Evolutionary conservation across 495 filamentous ascomycete species (phyloP).

Genomic region (Aspergillus cristatus): DNA sequence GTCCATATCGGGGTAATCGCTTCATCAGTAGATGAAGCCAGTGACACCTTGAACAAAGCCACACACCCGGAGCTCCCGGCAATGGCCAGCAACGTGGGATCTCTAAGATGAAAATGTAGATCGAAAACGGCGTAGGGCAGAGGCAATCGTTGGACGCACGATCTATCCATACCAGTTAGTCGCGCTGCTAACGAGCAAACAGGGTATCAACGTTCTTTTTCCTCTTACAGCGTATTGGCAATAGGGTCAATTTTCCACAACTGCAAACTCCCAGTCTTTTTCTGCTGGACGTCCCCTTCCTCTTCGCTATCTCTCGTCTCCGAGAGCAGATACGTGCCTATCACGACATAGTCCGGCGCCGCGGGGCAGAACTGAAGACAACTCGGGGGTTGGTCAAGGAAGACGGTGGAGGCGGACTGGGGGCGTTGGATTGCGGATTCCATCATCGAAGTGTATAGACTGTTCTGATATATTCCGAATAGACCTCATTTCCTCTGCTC

Average conservation of each 20-base stretch:
- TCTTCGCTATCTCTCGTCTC: slow-evolving; percentile 27
- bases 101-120: slow-evolving; percentile 63
- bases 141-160: slow-evolving; percentile 34
- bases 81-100: slow-evolving; percentile 49
- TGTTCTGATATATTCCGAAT: too few relatives aligned
- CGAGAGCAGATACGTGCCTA: slow-evolving; percentile 81
- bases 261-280: slow-evolving; percentile 62
- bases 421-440: slow-evolving; percentile 10
- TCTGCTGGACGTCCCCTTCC: slow-evolving; percentile 36
- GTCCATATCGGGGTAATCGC: slow-evolving; percentile 27
- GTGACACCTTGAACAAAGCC: slow-evolving; percentile 45
- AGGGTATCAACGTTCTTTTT: too few relatives aligned
- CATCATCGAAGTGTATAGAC: too few relatives aligned
- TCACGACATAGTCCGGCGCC: slow-evolving; percentile 56
- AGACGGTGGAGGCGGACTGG: slow-evolving; percentile 26
- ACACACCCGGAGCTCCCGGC: slow-evolving; percentile 67
- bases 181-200: background rate
- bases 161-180: slow-evolving; percentile 13
- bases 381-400: slow-evolving; percentile 59
- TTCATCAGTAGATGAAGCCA: slow-evolving; percentile 3
- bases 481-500: too few relatives aligned
- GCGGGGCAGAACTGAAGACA: slow-evolving; percentile 73
- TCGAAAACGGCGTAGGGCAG: slow-evolving; percentile 72
- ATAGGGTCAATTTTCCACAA: slow-evolving; percentile 47
- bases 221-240: slow-evolving; percentile 40